A percentile compares a stretch with the other conserved stretches of the same genome.
Evolutionary conservation across 305 asterid species (phyloP).

Genomic region (Lippia alba): DNA sequence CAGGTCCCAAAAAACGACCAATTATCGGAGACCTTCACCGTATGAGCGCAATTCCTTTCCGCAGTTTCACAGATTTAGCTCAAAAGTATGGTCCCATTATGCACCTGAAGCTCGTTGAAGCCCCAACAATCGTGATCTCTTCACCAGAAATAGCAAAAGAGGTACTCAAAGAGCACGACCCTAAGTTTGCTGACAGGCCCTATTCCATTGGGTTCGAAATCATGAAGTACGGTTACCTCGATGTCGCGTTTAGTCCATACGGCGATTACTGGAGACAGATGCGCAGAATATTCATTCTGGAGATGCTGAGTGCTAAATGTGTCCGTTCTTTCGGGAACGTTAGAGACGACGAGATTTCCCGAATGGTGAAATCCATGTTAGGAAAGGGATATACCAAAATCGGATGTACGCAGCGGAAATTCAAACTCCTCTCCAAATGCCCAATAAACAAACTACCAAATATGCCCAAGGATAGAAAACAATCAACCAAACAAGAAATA

Average conservation of each 20-base stretch:
- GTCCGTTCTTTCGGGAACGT: constrained; percentile 32
- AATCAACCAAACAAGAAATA: no score
- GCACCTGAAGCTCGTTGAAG: constrained; percentile 38
- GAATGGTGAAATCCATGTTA: constrained; percentile 17
- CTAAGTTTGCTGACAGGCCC: constrained; percentile 31
- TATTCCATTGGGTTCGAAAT: constrained; percentile 3
- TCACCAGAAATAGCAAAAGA: no score
- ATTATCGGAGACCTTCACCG: no score
- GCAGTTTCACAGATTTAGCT: no score
- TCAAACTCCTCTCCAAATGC: no score
- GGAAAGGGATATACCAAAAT: no score
- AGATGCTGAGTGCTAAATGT: constrained; percentile 36
- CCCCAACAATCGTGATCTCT: constrained; percentile 28
- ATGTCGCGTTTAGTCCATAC: constrained; percentile 29
- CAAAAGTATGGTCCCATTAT: constrained; percentile 39
- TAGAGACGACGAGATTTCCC: constrained; percentile 26
- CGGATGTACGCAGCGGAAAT: no score
- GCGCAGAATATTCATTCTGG: constrained; percentile 38
- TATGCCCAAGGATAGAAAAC: no score
- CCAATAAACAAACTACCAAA: no score
- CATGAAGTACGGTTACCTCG: constrained; percentile 19
- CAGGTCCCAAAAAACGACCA: no score
- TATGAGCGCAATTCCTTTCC: no score
- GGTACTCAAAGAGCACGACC: constrained; percentile 30
- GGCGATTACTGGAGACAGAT: constrained; percentile 40